Conservation (phyloP, 2,329 filamentous ascomycete genomes). For the Colletotrichum phormii region DNA sequence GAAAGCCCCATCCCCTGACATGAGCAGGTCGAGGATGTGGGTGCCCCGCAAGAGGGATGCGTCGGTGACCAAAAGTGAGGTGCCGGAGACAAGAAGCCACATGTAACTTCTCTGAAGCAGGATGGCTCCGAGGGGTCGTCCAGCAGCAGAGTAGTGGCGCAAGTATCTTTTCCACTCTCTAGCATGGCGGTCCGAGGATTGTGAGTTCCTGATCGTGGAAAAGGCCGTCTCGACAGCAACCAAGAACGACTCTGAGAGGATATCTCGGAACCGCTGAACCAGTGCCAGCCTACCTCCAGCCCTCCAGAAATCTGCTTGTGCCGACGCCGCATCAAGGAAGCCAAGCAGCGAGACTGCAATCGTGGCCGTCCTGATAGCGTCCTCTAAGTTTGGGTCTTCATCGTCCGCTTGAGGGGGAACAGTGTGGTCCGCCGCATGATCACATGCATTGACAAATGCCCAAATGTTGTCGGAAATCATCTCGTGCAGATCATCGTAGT, state of each 20-base stretch:
- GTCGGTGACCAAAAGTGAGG: constrained; percentile 77
- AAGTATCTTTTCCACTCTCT: constrained; percentile 91
- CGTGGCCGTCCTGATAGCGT: constrained; percentile 77
- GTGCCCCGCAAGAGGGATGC: constrained; percentile 67
- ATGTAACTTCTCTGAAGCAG: constrained; percentile 90
- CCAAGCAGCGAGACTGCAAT: constrained; percentile 89
- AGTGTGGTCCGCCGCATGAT: constrained; percentile 67
- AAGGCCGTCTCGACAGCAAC: constrained; percentile 89
- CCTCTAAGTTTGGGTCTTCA: constrained; percentile 70
- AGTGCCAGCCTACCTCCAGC: constrained; percentile 78
- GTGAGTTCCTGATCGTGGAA: constrained; percentile 87
- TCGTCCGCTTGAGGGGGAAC: constrained; percentile 65
- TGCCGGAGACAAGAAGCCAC: constrained; percentile 82
- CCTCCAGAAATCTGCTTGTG: constrained; percentile 84
- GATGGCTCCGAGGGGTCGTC: constrained; percentile 89
- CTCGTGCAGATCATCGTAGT: constrained; percentile 76
- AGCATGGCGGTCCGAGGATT: constrained; percentile 71
- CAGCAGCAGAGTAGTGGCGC: constrained; percentile 82
- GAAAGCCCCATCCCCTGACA: constrained; percentile 65
- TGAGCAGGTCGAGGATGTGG: constrained; percentile 80
- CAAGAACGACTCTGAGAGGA: constrained; percentile 87
- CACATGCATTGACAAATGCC: constrained; percentile 79
- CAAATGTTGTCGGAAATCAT: constrained; percentile 75
- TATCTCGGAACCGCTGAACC: constrained; percentile 75
- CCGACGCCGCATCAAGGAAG: constrained; percentile 85